Conservation (phyloP, 495 filamentous ascomycete genomes). For the Hyaloscypha bicolor region DNA sequence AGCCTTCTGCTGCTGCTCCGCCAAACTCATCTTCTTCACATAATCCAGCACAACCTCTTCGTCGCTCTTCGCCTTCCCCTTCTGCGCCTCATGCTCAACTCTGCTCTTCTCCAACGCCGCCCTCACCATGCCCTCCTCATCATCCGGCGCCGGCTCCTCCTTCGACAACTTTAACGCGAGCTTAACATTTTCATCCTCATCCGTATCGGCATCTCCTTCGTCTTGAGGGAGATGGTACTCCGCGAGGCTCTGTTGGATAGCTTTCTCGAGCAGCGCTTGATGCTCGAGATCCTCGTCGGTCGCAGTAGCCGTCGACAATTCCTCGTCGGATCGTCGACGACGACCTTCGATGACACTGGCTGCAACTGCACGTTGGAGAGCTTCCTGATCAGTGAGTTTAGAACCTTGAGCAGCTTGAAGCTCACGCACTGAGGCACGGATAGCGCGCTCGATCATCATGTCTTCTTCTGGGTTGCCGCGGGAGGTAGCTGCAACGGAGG, state of each 20-base stretch:
- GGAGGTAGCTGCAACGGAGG: constrained; percentile 69
- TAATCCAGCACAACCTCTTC: constrained; percentile 77
- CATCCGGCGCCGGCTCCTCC: constrained; percentile 14
- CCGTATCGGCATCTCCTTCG: constrained; percentile 18
- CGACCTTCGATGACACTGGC: constrained; percentile 31
- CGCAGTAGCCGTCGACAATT: background rate
- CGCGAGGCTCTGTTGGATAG: constrained; percentile 56
- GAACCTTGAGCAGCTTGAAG: constrained; percentile 43
- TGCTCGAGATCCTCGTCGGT: constrained; percentile 48
- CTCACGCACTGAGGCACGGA: constrained; percentile 66
- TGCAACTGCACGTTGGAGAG: constrained; percentile 34
- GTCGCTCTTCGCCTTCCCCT: constrained; percentile 51
- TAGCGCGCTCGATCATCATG: constrained; percentile 64
- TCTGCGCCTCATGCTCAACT: constrained; percentile 31
- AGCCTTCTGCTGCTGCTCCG: constrained; percentile 56
- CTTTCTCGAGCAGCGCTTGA: constrained; percentile 58
- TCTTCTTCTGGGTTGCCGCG: constrained; percentile 68
- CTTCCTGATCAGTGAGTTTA: constrained; percentile 37
- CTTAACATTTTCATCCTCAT: constrained; percentile 50
- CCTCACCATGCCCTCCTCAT: constrained; percentile 44
- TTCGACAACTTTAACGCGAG: constrained; percentile 28
- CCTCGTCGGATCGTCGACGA: constrained; percentile 3
- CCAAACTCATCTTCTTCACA: constrained; percentile 75
- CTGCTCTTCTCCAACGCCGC: constrained; percentile 52
- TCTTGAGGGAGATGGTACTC: constrained; percentile 39